phyloP scores from a whole-genome alignment of 2,329 filamentous ascomycete species.

The Ambrosiella xylebori region DNA sequence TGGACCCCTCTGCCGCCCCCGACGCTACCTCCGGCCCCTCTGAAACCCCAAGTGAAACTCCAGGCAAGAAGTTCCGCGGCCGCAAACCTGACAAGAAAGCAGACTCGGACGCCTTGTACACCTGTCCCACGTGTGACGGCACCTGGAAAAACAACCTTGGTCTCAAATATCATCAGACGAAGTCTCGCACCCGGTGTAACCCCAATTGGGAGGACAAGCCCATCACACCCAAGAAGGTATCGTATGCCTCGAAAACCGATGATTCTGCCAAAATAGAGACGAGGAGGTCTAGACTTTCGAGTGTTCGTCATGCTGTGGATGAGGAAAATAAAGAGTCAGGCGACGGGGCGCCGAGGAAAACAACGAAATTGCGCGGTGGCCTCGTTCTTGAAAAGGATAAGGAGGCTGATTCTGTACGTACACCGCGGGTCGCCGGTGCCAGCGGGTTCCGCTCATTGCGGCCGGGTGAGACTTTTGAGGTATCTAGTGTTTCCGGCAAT shows the following conservation, averaged over 20 bases:
- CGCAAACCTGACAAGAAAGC: neutral
- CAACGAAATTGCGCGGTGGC: slow-evolving; percentile 1
- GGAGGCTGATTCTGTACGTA: neutral
- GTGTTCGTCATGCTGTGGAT: neutral
- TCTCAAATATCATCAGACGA: slow-evolving; percentile 40
- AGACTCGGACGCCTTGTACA: slow-evolving; percentile 18
- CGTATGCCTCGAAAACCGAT: neutral
- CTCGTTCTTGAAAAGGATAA: neutral
- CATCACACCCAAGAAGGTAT: slow-evolving; percentile 6
- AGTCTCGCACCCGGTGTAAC: slow-evolving; percentile 37
- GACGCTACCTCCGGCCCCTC: neutral
- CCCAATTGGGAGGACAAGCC: slow-evolving; percentile 21
- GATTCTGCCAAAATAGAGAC: neutral
- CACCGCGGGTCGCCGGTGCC: neutral
- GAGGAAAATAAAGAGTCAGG: neutral
- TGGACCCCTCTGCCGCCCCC: neutral
- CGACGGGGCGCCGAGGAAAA: neutral
- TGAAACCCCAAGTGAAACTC: neutral
- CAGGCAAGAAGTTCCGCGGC: neutral
- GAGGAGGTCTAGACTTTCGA: neutral
- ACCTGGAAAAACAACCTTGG: slow-evolving; percentile 42
- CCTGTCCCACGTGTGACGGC: slow-evolving; percentile 35
- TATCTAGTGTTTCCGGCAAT: neutral
- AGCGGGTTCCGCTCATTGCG: slow-evolving; percentile 3
- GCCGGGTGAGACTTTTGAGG: slow-evolving; percentile 8